phyloP scores from a whole-genome alignment of 805 yeast genomes.

The Blastobotrys chiropterorum region DNA sequence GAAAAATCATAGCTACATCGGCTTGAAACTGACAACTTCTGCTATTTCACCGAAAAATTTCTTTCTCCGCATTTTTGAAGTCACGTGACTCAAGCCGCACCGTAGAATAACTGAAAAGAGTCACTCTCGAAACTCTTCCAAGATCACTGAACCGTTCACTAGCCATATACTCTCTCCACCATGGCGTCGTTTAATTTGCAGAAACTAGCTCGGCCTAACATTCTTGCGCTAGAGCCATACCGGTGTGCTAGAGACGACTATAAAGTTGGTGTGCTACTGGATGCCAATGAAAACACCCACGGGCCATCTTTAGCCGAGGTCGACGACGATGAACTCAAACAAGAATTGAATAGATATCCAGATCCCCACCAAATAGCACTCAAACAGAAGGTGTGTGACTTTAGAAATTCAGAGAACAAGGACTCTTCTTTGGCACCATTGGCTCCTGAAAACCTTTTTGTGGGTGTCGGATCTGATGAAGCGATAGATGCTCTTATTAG shows the following conservation, averaged over 20 bases:
- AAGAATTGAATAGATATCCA: conserved; percentile 84
- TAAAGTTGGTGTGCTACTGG: conserved; percentile 78
- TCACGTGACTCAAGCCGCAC: too few relatives aligned
- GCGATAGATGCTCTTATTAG: conserved; percentile 84
- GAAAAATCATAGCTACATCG: too few relatives aligned
- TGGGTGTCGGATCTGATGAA: conserved; percentile 98
- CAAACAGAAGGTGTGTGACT: conserved; percentile 63
- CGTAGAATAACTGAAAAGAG: too few relatives aligned
- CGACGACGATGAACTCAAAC: conserved; percentile 38
- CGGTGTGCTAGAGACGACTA: conserved; percentile 96
- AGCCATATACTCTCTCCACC: neutral
- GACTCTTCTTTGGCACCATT: conserved; percentile 30
- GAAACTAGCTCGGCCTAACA: conserved; percentile 76
- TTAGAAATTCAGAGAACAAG: conserved; percentile 50
- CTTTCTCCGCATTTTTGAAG: too few relatives aligned
- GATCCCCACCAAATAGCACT: conserved; percentile 88
- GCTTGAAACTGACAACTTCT: too few relatives aligned
- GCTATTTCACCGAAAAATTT: too few relatives aligned
- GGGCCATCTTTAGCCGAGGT: conserved; percentile 66
- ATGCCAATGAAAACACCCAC: conserved; percentile 93
- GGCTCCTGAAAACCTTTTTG: conserved; percentile 64
- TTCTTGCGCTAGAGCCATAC: conserved; percentile 77
- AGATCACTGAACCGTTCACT: too few relatives aligned
- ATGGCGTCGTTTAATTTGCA: conserved; percentile 46
- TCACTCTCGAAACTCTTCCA: too few relatives aligned